A percentile compares a stretch with the other conserved stretches of the same genome.
phyloP scores from a whole-genome alignment of 768 basidiomycete species.

The Ramaria sp. region DNA sequence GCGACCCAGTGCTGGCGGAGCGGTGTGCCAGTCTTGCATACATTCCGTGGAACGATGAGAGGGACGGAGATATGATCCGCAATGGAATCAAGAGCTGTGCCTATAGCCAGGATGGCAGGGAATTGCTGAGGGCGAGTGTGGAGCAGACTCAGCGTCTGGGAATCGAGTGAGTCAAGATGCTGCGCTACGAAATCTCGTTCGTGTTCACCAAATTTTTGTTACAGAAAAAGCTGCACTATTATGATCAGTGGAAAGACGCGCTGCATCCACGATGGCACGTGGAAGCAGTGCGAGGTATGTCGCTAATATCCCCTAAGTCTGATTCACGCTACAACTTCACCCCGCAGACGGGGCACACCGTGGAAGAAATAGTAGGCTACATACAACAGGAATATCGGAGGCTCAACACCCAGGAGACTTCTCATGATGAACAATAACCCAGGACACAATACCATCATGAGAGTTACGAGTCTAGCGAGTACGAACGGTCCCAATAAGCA shows the following conservation, averaged over 20 bases:
- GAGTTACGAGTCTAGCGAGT: too few species aligned
- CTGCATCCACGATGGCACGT: slow-evolving; percentile 67
- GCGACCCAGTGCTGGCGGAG: slow-evolving; percentile 49
- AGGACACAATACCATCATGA: not conserved
- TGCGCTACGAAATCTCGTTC: not conserved
- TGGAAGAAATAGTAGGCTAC: slow-evolving; percentile 63
- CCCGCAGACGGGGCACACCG: slow-evolving; percentile 58
- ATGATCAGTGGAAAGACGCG: slow-evolving; percentile 56
- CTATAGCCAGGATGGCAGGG: slow-evolving; percentile 48
- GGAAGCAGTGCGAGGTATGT: slow-evolving; percentile 72
- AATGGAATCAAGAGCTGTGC: slow-evolving; percentile 50
- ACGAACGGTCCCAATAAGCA: too few species aligned
- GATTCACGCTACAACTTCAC: not conserved
- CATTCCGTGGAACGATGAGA: slow-evolving; percentile 53
- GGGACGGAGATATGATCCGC: slow-evolving; percentile 41
- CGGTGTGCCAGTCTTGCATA: slow-evolving; percentile 53
- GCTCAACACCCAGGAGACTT: slow-evolving; percentile 35
- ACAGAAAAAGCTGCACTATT: slow-evolving; percentile 80
- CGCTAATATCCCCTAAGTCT: slow-evolving; percentile 10
- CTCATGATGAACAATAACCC: not conserved
- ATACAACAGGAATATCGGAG: slow-evolving; percentile 64
- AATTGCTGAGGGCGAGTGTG: slow-evolving; percentile 54
- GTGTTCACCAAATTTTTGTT: slow-evolving; percentile 1
- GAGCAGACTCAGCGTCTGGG: slow-evolving; percentile 29
- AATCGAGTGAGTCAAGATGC: slow-evolving; percentile 38